Base-by-base conservation (phyloP, 2,329 filamentous ascomycete species). In the Fusarium miscanthi region DNA sequence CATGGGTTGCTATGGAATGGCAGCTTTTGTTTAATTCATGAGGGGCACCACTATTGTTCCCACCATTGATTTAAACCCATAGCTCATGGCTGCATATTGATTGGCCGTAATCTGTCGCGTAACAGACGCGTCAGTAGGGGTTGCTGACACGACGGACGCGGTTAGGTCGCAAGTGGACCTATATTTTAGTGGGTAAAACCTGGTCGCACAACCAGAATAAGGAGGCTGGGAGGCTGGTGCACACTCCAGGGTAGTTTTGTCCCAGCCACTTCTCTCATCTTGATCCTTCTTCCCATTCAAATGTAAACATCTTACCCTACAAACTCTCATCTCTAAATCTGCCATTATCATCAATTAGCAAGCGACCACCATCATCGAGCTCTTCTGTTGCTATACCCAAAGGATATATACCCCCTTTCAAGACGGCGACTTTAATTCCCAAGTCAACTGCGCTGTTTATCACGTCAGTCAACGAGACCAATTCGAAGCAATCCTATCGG, bases 21-120 rank as follows among this genome's bases (percentile, higher is more conserved):
- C 63, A 53, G 59, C 54, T 25, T 58, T 54, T 58, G 45, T 56
- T 74, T 72, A 69, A 74, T 74, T 63, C 57, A 69, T 71, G 72
- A 75, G 73, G 70, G 73, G 70, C 52, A 67, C 27, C 27, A 19
- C 59, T 66, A 74, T 63, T 74, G 57, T 74, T 49, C 25, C 63
- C 71, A 64, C 63, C 42, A 54, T 72, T 65, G 37, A 45, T 56
- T 49, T 62, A 53, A 72, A 73, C 59, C 56, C 33, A 49, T 46
- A 35, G 40, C 53, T 60, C 48, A 31, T 60, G 9, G 35, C 38
- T 69, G 64, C 41, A 58, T 21, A 38, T 48, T 78, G 74, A 79
- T 80, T 77, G 77, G 77, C 52, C 63, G 54, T 53, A 33, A 27
- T 49, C 25, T 38, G 61, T 72, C 79, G 73, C 79, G 79, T 80